Evolutionary conservation across 176 grass and related monocot species (phyloP).

Genomic region (Metroxylon sagu): DNA sequence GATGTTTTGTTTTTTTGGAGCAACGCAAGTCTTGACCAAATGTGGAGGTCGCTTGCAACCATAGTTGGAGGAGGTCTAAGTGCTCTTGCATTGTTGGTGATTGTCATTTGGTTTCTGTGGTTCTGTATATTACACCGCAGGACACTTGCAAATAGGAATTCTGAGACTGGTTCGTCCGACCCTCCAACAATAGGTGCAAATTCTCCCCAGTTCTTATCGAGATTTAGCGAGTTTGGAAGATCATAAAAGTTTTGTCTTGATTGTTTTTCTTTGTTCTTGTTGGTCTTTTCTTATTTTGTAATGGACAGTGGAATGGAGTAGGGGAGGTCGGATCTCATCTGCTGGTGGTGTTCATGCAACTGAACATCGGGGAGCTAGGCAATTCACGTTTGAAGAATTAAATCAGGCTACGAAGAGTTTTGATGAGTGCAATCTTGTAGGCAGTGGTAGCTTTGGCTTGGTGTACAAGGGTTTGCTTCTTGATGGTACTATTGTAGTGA

Average conservation of each 20-base stretch:
- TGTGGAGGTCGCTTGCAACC: slow-evolving; percentile 52
- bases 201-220: neutral
- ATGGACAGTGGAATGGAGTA: slow-evolving; percentile 65
- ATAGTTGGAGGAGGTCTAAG: slow-evolving; percentile 52
- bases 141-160: slow-evolving; percentile 41
- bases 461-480: slow-evolving; percentile 91
- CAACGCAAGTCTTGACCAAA: slow-evolving; percentile 23
- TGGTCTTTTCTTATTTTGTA: neutral
- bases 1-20: slow-evolving; percentile 38
- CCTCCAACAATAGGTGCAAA: slow-evolving; percentile 62
- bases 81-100: slow-evolving; percentile 28
- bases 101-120: slow-evolving; percentile 25
- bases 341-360: slow-evolving; percentile 17
- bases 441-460: slow-evolving; percentile 60
- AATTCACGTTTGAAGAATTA: slow-evolving; percentile 72
- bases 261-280: slow-evolving; percentile 4
- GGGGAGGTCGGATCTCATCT: slow-evolving; percentile 40
- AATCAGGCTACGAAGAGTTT: slow-evolving; percentile 75
- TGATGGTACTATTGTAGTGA: slow-evolving; percentile 77
- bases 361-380: slow-evolving; percentile 44
- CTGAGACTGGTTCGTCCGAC: slow-evolving; percentile 83
- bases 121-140: slow-evolving; percentile 24
- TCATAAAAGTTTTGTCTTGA: neutral
- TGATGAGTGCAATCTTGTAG: slow-evolving; percentile 69
- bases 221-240: too few relatives aligned